phyloP scores from a whole-genome alignment of 257 asterid species.

The Primulina tabacum region DNA sequence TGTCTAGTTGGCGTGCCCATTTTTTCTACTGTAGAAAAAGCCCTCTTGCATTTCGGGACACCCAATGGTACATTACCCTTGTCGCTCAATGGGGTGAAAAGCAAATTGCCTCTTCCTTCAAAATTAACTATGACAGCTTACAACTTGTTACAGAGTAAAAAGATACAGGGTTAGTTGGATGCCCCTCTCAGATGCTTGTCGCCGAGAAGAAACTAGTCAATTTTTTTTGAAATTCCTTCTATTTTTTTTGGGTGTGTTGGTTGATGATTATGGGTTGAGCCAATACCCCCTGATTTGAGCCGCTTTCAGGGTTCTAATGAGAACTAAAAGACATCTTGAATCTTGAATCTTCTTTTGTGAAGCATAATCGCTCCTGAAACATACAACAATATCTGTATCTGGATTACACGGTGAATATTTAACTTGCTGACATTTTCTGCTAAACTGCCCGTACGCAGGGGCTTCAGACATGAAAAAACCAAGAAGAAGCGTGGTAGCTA shows the following conservation, averaged over 20 bases:
- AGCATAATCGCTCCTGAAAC: background rate
- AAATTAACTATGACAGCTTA: background rate
- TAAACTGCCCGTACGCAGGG: constrained; percentile 31
- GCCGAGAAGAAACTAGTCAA: background rate
- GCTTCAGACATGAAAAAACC: constrained; percentile 75
- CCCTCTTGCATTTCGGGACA: background rate
- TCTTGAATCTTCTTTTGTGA: background rate
- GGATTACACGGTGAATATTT: background rate
- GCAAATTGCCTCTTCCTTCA: background rate
- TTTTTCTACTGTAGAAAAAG: too few species aligned
- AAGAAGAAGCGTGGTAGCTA: constrained; percentile 99
- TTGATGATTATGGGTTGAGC: background rate
- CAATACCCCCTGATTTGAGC: background rate
- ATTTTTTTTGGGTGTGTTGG: background rate
- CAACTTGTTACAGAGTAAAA: background rate
- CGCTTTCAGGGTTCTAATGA: background rate
- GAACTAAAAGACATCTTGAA: background rate
- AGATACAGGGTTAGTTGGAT: background rate
- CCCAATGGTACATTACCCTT: background rate
- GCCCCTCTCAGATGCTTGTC: background rate
- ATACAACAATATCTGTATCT: background rate
- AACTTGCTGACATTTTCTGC: background rate
- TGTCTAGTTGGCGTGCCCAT: background rate
- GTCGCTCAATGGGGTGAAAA: background rate
- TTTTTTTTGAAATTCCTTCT: background rate